Percentiles rank a stretch among this genome's conserved stretches.
Evolutionary conservation across 768 basidiomycete genomes (phyloP).

Genomic region (Sarcodon sp.): DNA sequence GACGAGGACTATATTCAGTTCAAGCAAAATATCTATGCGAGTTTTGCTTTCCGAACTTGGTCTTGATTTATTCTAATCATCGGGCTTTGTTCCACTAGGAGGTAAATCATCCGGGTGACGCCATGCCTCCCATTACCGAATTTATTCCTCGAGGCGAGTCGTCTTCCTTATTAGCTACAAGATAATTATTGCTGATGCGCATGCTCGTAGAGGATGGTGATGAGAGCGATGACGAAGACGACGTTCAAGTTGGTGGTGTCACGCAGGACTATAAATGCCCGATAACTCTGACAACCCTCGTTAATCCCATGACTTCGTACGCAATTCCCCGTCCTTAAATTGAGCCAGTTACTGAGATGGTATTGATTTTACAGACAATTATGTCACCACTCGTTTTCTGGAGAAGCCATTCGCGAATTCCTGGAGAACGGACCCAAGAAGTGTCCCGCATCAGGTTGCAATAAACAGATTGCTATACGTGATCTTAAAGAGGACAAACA

Average conservation of each 20-base stretch:
- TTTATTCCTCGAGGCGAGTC: constrained; percentile 53
- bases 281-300: constrained; percentile 51
- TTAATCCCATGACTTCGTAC: constrained; percentile 76
- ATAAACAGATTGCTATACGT: constrained; percentile 35
- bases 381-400: constrained; percentile 80
- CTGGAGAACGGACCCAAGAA: constrained; percentile 29
- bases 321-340: constrained; percentile 14
- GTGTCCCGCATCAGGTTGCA: constrained; percentile 70
- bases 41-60: constrained; percentile 12
- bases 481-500: constrained; percentile 42
- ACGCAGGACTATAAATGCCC: constrained; percentile 82
- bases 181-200: not conserved
- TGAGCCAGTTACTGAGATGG: constrained; percentile 1
- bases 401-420: constrained; percentile 51
- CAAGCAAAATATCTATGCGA: constrained; percentile 54
- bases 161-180: not conserved
- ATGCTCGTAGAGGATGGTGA: constrained; percentile 62
- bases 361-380: constrained; percentile 26
- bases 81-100: constrained; percentile 29
- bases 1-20: constrained; percentile 45
- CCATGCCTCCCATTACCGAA: constrained; percentile 70
- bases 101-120: constrained; percentile 43
- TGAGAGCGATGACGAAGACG: constrained; percentile 76
- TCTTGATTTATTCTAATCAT: constrained; percentile 1
- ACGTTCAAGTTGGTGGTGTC: constrained; percentile 78